Evolutionary conservation across 371 early-diverging fungal genomes (phyloP).

Genomic region (Mortierella sp.): DNA sequence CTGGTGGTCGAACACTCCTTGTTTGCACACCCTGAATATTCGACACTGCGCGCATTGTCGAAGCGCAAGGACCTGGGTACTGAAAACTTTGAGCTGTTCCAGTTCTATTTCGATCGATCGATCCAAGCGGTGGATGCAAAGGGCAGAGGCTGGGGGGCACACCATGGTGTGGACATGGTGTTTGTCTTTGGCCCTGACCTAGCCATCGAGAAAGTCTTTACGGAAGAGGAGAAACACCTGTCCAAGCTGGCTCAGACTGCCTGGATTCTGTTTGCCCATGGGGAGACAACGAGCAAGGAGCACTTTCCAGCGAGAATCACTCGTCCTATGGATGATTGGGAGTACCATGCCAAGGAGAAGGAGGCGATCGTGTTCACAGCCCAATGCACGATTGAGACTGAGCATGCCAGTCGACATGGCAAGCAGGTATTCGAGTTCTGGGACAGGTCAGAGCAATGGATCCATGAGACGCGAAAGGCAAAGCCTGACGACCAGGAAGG

Average conservation of each 20-base stretch:
- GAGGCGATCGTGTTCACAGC: slow-evolving; percentile 19
- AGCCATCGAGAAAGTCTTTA: slow-evolving; percentile 18
- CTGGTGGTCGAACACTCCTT: slow-evolving; percentile 13
- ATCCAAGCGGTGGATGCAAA: slow-evolving; percentile 21
- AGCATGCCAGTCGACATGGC: slow-evolving; percentile 13
- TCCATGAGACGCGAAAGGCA: slow-evolving; percentile 7
- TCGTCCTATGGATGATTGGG: slow-evolving; percentile 28
- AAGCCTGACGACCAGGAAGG: slow-evolving; percentile 5
- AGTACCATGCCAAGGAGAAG: slow-evolving; percentile 15
- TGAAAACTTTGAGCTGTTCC: slow-evolving; percentile 18
- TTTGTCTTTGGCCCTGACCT: slow-evolving; percentile 30
- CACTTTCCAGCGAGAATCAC: slow-evolving; percentile 14
- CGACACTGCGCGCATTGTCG: slow-evolving; percentile 27
- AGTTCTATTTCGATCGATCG: slow-evolving; percentile 32
- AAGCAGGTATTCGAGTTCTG: slow-evolving; percentile 15
- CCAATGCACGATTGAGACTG: slow-evolving; percentile 3
- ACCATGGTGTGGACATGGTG: slow-evolving; percentile 39
- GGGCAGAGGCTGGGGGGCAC: slow-evolving; percentile 19
- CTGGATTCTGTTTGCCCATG: slow-evolving; percentile 30
- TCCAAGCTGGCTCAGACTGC: slow-evolving; percentile 12
- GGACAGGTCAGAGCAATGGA: slow-evolving; percentile 24
- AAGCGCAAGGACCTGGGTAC: slow-evolving; percentile 22
- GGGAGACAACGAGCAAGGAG: slow-evolving; percentile 5
- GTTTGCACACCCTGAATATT: slow-evolving; percentile 19
- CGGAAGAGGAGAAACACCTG: slow-evolving; percentile 13